Evolutionary conservation across 2,329 filamentous ascomycete genomes (phyloP).

Genomic region (Polychaeton citri): DNA sequence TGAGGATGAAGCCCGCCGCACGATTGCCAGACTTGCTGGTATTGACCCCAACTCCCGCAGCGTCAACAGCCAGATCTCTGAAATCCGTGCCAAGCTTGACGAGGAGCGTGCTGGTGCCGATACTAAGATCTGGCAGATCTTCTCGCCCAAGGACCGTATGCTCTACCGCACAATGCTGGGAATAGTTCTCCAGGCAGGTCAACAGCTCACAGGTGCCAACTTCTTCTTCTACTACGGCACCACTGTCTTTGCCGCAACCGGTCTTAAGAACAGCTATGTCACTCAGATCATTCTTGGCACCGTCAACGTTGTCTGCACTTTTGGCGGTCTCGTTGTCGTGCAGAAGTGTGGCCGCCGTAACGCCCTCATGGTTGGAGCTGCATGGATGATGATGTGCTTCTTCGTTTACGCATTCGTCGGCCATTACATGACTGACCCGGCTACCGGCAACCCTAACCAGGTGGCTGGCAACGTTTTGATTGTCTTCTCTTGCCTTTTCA

Average conservation of each 20-base stretch:
- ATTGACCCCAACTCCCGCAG: constrained; percentile 12
- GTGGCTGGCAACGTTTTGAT: constrained; percentile 20
- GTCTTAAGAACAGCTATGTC: constrained; percentile 16
- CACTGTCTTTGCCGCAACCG: constrained; percentile 28
- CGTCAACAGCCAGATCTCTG: constrained; percentile 15
- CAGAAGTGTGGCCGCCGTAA: constrained; percentile 37
- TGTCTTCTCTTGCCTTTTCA: constrained; percentile 24
- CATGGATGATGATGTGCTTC: constrained; percentile 41
- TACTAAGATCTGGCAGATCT: constrained; percentile 16
- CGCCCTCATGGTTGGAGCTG: constrained; percentile 33
- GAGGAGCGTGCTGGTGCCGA: constrained; percentile 14
- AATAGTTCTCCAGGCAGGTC: constrained; percentile 49
- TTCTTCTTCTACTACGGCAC: constrained; percentile 38
- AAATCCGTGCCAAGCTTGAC: constrained; percentile 19
- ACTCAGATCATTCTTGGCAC: constrained; percentile 34
- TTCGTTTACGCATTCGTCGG: constrained; percentile 38
- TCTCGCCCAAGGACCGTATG: constrained; percentile 22
- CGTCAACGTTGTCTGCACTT: constrained; percentile 36
- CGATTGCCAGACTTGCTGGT: constrained; percentile 17
- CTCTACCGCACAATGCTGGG: constrained; percentile 46
- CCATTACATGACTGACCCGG: constrained; percentile 13
- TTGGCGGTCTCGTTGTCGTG: constrained; percentile 34
- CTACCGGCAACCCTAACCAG: constrained; percentile 11
- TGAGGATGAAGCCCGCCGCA: constrained; percentile 17
- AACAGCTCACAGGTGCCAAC: constrained; percentile 57